Base-by-base conservation (phyloP, 169 alveolate species). In the Neospora caninum region DNA sequence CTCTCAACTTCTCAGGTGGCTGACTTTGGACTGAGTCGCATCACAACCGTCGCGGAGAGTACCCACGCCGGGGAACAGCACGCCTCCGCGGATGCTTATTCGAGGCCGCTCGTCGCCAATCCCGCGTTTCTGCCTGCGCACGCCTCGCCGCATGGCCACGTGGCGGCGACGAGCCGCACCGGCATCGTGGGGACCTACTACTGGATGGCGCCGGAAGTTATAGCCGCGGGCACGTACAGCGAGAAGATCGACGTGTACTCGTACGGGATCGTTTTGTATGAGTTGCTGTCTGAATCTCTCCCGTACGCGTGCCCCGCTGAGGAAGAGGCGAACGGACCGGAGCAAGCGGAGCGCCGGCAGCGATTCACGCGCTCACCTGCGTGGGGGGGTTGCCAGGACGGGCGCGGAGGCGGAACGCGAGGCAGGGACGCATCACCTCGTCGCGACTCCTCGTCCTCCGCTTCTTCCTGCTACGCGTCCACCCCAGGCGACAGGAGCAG, bases 201-300 rank as follows among this genome's bases (percentile, higher is more conserved):
- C 93, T 98, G 99, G 99, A 98, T 98, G 99, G 98, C 99, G 34
- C 99, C 99, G 31, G 99, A 98, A 93, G 97, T 97, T 27, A 92
- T 98, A 42, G 91, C 93, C 16, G 80, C 82, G 38, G 41, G 70
- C 13, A 31, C 0, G 31, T 92, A 92, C 92, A 36, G 43, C 45
- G 88, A 42, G 92, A 80, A 49, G 88, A 93, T 88, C 67, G 97
- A 97, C 87, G 99, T 98, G 0, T 98, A 96, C 94, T 97, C 99
- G 53, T 98, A 94, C 80, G 98, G 97, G 73, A 97, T 98, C 80
- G 98, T 98, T 38, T 88, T 97, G 41, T 98, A 96, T 95, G 99
- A 98, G 93, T 96, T 97, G 34, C 92, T 97, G 42, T 92, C 97
- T 39, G 96, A 98, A 80, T 95, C 96, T 80, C 97, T 97, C 43